Conservation (phyloP, 148 eudicot species). For the Dianthus caryophyllus region DNA sequence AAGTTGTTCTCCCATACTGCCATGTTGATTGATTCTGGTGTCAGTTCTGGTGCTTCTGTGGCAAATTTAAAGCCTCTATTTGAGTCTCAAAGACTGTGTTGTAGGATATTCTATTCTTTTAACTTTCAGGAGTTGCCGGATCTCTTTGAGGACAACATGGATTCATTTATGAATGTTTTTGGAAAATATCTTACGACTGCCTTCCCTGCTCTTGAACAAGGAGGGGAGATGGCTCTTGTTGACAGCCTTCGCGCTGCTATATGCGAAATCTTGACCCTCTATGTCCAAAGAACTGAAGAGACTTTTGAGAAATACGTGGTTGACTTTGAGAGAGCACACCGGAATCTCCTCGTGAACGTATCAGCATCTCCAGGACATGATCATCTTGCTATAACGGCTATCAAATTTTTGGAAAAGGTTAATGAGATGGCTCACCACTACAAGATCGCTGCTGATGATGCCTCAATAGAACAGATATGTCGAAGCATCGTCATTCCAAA, state of each 20-base stretch:
- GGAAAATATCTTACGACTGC: slow-evolving; percentile 60
- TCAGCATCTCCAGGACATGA: slow-evolving; percentile 70
- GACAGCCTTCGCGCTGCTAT: slow-evolving; percentile 82
- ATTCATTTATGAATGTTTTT: slow-evolving; percentile 76
- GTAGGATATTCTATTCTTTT: slow-evolving; percentile 83
- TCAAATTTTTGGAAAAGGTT: slow-evolving; percentile 77
- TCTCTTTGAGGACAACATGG: slow-evolving; percentile 92
- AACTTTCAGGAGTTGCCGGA: slow-evolving; percentile 91
- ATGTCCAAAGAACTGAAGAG: slow-evolving; percentile 88
- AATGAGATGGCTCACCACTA: slow-evolving; percentile 72
- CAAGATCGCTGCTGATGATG: slow-evolving; percentile 58
- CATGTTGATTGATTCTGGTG: slow-evolving; percentile 45
- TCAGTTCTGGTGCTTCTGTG: slow-evolving; percentile 36
- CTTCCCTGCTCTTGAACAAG: slow-evolving; percentile 65
- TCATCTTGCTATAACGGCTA: slow-evolving; percentile 75
- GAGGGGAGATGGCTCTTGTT: slow-evolving; percentile 63
- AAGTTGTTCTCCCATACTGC: slow-evolving; percentile 58
- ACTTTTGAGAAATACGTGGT: slow-evolving; percentile 59
- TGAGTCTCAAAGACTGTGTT: slow-evolving; percentile 86
- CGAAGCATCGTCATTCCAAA: slow-evolving; percentile 87
- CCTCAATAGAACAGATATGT: slow-evolving; percentile 71
- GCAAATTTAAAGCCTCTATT: slow-evolving; percentile 44
- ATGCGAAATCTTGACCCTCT: slow-evolving; percentile 85
- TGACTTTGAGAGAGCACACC: slow-evolving; percentile 71
- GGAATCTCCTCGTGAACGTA: slow-evolving; percentile 60